Conservation (phyloP, 306 rosid genomes). For the Rosa lucieae region DNA sequence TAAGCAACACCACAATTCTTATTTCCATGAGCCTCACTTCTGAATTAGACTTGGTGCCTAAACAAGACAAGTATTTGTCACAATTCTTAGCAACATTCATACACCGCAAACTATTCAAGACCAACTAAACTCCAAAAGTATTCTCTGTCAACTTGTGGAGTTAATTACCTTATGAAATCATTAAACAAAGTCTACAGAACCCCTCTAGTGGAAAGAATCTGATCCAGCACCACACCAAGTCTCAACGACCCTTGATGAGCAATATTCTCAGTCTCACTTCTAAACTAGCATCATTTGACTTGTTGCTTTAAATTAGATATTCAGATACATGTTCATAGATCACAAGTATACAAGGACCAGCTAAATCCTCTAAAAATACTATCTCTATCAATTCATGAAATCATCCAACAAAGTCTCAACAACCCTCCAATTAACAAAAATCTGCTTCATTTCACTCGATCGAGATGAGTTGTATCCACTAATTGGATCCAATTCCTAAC, state of each 20-base stretch:
- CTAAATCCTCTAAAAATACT: background rate
- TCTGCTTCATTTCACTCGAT: background rate
- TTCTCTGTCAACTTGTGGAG: background rate
- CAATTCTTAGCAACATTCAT: background rate
- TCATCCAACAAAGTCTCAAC: background rate
- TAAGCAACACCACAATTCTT: background rate
- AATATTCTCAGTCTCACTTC: background rate
- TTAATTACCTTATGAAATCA: background rate
- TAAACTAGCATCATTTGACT: background rate
- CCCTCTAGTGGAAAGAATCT: background rate
- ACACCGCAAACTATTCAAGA: background rate
- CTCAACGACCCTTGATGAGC: background rate
- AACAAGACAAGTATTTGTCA: background rate
- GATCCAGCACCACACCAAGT: background rate
- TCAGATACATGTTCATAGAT: background rate
- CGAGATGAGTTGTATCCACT: background rate
- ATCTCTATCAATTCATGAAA: background rate
- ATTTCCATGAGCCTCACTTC: background rate
- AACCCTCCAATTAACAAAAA: background rate
- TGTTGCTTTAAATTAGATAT: background rate
- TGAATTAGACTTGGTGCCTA: conserved; percentile 2
- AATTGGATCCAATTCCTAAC: background rate
- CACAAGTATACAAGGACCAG: background rate
- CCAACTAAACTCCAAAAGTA: background rate
- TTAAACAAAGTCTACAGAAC: background rate